A percentile compares a stretch with the other conserved stretches of the same genome.
These are phyloP conservation scores for Xylariomycetidae sp. DNA, from an alignment of 2,329 filamentous ascomycete genomes.

Conservation along the genomic window DNA sequence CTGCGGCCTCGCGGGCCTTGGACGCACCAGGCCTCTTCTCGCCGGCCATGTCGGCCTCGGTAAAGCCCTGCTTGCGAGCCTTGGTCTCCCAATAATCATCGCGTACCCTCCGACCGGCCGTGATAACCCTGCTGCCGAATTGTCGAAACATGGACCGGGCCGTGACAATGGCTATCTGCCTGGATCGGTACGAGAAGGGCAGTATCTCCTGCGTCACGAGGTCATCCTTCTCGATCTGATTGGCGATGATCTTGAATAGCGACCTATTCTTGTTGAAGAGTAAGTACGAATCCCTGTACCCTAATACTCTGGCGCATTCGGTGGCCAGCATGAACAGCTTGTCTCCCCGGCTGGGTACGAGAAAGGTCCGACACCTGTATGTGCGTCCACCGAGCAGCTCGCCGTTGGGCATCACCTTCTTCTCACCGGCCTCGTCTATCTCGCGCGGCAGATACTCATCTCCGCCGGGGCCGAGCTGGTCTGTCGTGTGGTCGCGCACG, in stretches of 20 bases:
- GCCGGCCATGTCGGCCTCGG: conserved; percentile 89
- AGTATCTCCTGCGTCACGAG: conserved; percentile 91
- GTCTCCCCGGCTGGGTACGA: conserved; percentile 82
- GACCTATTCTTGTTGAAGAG: conserved; percentile 98
- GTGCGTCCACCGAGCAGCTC: conserved; percentile 77
- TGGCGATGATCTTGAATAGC: conserved; percentile 95
- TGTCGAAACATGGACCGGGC: conserved; percentile 98
- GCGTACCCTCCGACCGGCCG: conserved; percentile 81
- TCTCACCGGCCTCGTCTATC: conserved; percentile 87
- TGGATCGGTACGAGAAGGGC: conserved; percentile 95
- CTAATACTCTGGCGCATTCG: conserved; percentile 88
- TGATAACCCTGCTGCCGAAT: conserved; percentile 91
- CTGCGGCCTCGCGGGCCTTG: conserved; percentile 78
- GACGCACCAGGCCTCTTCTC: conserved; percentile 92
- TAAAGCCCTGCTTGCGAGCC: conserved; percentile 95
- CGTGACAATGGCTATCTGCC: conserved; percentile 97
- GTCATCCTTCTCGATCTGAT: conserved; percentile 93
- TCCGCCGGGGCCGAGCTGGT: conserved; percentile 81
- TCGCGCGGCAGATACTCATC: conserved; percentile 96
- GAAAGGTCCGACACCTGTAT: conserved; percentile 90
- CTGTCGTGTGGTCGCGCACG: conserved; percentile 93
- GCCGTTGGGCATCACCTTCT: conserved; percentile 83
- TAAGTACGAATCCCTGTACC: conserved; percentile 95
- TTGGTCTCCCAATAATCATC: conserved; percentile 99
- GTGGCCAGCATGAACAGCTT: conserved; percentile 99